phyloP scores from a whole-genome alignment of 108 stramenopile genomes.

The Schizochytrium sp. region DNA sequence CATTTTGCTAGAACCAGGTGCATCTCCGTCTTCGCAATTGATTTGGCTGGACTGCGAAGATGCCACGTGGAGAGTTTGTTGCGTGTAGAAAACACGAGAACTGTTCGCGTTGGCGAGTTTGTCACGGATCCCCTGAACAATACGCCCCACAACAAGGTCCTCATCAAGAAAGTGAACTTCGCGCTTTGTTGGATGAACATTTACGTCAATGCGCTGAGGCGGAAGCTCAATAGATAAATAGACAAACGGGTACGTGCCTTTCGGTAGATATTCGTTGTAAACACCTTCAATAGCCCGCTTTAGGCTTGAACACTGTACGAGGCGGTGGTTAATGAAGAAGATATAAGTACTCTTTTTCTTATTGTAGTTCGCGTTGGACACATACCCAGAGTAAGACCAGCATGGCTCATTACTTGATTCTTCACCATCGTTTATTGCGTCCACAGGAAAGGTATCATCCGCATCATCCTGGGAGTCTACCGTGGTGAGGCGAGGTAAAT shows the following conservation, averaged over 20 bases:
- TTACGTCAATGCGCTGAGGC: conserved; percentile 92
- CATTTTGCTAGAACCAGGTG: too few species aligned
- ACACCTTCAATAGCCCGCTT: conserved; percentile 86
- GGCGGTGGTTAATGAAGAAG: conserved; percentile 93
- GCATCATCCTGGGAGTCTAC: not conserved
- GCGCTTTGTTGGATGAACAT: conserved; percentile 97
- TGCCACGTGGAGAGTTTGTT: conserved; percentile 69
- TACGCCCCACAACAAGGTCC: conserved; percentile 72
- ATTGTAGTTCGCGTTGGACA: conserved; percentile 83
- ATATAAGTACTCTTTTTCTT: conserved; percentile 80
- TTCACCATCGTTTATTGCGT: not conserved
- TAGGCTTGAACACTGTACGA: conserved; percentile 83
- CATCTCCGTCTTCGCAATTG: not conserved
- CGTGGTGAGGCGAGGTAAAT: conserved; percentile 67
- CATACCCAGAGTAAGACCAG: conserved; percentile 76
- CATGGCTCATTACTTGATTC: conserved; percentile 46
- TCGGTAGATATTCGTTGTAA: conserved; percentile 83
- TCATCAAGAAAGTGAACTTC: conserved; percentile 94
- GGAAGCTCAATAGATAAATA: conserved; percentile 87
- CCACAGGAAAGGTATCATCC: not conserved
- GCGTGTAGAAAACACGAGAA: conserved; percentile 74
- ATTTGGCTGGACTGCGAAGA: conserved; percentile 26
- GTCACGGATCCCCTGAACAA: conserved; percentile 60
- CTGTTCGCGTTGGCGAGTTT: conserved; percentile 70
- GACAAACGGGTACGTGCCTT: conserved; percentile 85